Conservation (phyloP, 192 early-diverging fungal genomes). For the Coemansia guatemalensis region DNA sequence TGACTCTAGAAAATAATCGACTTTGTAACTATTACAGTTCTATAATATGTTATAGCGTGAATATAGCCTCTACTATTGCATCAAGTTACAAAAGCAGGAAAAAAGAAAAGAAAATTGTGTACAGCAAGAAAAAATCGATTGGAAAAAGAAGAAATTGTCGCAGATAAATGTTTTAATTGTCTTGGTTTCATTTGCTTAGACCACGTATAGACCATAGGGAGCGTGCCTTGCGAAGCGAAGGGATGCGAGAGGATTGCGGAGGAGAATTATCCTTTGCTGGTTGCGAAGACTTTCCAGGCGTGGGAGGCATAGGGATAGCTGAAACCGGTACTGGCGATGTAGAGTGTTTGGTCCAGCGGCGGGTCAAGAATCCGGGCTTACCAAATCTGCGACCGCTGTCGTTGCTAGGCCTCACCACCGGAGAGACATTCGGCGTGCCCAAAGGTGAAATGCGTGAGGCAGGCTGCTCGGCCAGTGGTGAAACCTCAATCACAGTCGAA, state of each 20-base stretch:
- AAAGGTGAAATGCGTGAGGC: constrained; percentile 39
- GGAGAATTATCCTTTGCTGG: background rate
- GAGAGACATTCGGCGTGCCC: constrained; percentile 23
- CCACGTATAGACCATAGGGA: constrained; percentile 34
- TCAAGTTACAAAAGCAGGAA: constrained; percentile 1
- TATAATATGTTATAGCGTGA: too few species aligned
- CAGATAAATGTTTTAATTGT: too few species aligned
- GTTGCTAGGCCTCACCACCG: constrained; percentile 3
- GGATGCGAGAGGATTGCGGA: constrained; percentile 19
- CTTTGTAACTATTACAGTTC: too few species aligned
- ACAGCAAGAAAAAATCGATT: constrained; percentile 3
- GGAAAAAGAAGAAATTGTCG: background rate
- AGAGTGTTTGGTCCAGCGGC: constrained; percentile 15
- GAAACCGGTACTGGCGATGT: constrained; percentile 14
- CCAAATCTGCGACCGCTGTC: constrained; percentile 20
- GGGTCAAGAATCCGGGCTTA: constrained; percentile 18
- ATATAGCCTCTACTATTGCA: too few species aligned
- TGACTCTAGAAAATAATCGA: too few species aligned
- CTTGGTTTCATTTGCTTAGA: constrained; percentile 6
- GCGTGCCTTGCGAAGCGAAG: constrained; percentile 34
- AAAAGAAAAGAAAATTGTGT: constrained; percentile 1
- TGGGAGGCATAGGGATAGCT: constrained; percentile 35
- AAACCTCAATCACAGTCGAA: background rate
- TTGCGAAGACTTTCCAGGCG: background rate
- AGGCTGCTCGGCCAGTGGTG: background rate